These are phyloP conservation scores for Cordyceps fumosorosea DNA, from an alignment of 2,329 filamentous ascomycete species.

Conservation along the genomic window DNA sequence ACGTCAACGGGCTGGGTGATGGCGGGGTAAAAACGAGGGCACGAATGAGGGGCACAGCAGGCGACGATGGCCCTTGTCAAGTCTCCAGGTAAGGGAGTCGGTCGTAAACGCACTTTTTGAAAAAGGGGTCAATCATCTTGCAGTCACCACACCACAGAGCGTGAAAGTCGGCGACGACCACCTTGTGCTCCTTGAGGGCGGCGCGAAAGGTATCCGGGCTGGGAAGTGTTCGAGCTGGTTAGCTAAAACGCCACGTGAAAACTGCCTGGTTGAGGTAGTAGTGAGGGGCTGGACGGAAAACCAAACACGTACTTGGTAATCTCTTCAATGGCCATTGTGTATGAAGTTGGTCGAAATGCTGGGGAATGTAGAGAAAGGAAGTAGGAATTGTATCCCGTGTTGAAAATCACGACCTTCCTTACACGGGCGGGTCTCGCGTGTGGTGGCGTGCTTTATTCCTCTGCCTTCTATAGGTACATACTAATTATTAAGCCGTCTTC, in stretches of 20 bases:
- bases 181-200: conserved; percentile 29
- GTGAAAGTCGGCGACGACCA: conserved; percentile 74
- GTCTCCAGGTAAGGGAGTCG: neutral
- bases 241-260: neutral
- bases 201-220: conserved; percentile 13
- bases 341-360: neutral
- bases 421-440: neutral
- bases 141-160: conserved; percentile 87
- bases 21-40: conserved; percentile 7
- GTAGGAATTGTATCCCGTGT: neutral
- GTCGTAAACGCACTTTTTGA: conserved; percentile 30
- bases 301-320: conserved; percentile 10
- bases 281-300: neutral
- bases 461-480: too few species aligned
- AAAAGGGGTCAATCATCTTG: conserved; percentile 72
- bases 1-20: neutral
- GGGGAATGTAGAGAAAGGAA: neutral
- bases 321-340: conserved; percentile 10
- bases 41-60: neutral
- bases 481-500: too few species aligned
- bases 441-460: neutral
- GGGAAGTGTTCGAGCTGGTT: neutral
- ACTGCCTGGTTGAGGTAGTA: neutral
- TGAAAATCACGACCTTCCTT: neutral
- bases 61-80: neutral